Conservation (phyloP, 108 stramenopile species). For the Seminavis robusta region DNA sequence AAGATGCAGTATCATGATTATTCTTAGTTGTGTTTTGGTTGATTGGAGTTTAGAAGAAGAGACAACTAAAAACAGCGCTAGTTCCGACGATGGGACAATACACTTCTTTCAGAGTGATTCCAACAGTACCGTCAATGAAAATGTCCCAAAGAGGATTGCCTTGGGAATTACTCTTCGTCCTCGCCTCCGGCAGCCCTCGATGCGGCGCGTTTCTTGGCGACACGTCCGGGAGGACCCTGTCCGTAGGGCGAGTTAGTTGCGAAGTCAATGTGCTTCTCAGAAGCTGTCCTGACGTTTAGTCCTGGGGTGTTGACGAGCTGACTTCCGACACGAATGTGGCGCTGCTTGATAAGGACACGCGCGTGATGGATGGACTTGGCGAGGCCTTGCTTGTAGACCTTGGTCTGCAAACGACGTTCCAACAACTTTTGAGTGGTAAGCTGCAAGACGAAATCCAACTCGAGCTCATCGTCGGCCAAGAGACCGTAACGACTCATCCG, state of each 20-base stretch:
- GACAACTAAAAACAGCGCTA: no score
- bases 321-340: conserved; percentile 98
- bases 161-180: conserved; percentile 75
- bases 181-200: conserved; percentile 90
- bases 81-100: no score
- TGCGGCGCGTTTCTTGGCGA: conserved; percentile 94
- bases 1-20: no score
- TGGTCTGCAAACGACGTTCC: conserved; percentile 96
- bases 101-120: no score
- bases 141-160: no score
- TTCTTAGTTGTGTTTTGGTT: no score
- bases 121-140: no score
- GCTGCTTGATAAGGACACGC: conserved; percentile 98
- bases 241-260: conserved; percentile 95
- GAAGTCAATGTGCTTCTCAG: conserved; percentile 99
- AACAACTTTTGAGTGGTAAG: conserved; percentile 98
- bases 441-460: conserved; percentile 97
- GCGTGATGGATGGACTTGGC: conserved; percentile 99
- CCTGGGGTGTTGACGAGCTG: conserved; percentile 97
- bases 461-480: conserved; percentile 94
- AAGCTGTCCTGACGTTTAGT: conserved; percentile 96
- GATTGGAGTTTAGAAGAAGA: no score
- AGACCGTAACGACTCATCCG: conserved; percentile 97
- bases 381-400: conserved; percentile 97
- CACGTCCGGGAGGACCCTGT: conserved; percentile 97